Evolutionary conservation across 345 rosid genomes (phyloP).

Genomic region (Balakata baccata): DNA sequence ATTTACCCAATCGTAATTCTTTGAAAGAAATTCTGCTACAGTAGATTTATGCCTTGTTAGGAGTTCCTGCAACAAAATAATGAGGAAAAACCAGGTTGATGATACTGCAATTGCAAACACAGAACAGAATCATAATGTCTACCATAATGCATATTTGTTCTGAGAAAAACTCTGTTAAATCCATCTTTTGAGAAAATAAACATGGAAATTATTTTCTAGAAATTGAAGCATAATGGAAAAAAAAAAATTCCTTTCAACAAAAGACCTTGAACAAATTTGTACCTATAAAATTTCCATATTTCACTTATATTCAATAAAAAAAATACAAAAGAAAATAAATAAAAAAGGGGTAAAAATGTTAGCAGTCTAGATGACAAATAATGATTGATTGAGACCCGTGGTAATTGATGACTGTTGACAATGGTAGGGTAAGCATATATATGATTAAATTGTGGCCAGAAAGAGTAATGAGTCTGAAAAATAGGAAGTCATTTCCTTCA

Average conservation of each 20-base stretch:
- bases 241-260: neutral
- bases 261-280: neutral
- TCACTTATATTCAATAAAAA: neutral
- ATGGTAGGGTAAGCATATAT: neutral
- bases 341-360: neutral
- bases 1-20: conserved; percentile 91
- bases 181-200: neutral
- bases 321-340: neutral
- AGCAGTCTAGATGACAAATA: neutral
- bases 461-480: neutral
- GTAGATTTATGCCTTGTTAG: conserved; percentile 97
- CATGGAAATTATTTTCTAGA: neutral
- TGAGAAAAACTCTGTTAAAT: neutral
- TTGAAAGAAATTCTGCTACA: conserved; percentile 87
- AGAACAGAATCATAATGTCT: neutral
- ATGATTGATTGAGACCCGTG: neutral
- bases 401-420: neutral
- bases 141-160: neutral
- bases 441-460: too few relatives aligned
- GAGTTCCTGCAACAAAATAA: conserved; percentile 63
- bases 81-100: conserved; percentile 21
- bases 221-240: neutral
- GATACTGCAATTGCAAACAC: conserved; percentile 3
- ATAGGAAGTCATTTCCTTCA: neutral
- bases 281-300: neutral